Evolutionary conservation across 306 rosid genomes (phyloP), one percentile per base, ranked within the genome.

Genomic region (Heteromeles arbutifolia): DNA sequence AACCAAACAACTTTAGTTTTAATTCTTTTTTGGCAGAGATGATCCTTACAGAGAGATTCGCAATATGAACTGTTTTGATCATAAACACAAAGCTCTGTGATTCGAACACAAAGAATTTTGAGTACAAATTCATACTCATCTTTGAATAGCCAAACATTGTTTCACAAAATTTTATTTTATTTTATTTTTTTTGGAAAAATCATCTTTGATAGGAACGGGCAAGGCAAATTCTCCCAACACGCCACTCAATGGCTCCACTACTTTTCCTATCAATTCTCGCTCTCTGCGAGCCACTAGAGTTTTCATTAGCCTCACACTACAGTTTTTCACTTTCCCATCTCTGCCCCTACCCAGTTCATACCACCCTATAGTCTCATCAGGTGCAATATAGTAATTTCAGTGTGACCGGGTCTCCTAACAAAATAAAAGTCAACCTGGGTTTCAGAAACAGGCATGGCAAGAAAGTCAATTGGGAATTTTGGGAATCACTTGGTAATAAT

Each of bases 401-500:
- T 12, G 78, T 22, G 71, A 64, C 29, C 0, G 77, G 73, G 78
- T 34, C 39, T 34, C 39, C 39, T 6, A 34, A 6, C 39, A 34
- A 34, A 34, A 34, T 34, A 79, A 18, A 79, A 18, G 84, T 74
- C 84, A 84, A 84, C 90, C 39, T 41, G 39, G 65, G 74, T 68
- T 72, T 82, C 81, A 76, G 73, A 67, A 67, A 22, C 73, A 48
- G 50, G 72, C 77, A 63, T 62, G 79, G 73, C 61, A 64, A 52
- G 54, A 44, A n/a, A 24, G 79, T 73, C 83, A 82, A 48, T 37
- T 50, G 64, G 48, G 85, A n/a, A 25, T 81, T 77, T 76, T 50
- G 67, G 44, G 76, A 81, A 78, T 78, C 85, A 66, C 21, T 74
- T 14, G 57, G 78, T 66, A 44, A 78, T 25, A 25, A 25, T n/a